Evolutionary conservation across 2,329 filamentous ascomycete species (phyloP).

Genomic region (Pseudogymnoascus sp.): DNA sequence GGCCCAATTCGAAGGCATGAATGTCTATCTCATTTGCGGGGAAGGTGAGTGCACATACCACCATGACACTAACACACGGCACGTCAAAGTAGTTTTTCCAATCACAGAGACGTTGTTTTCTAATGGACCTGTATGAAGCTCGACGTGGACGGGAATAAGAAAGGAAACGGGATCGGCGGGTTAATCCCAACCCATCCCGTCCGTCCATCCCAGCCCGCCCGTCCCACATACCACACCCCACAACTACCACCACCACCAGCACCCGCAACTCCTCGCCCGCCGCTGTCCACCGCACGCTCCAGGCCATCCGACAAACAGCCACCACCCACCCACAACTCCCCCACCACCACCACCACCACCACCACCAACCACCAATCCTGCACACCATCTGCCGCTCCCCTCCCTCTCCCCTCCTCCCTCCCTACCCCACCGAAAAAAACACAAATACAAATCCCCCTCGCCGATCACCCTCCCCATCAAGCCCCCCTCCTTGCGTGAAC

Average conservation of each 20-base stretch:
- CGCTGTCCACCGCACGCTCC: too few species aligned
- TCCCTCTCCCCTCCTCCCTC: neutral
- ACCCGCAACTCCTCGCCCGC: too few species aligned
- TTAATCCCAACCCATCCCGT: neutral
- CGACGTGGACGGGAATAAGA: neutral
- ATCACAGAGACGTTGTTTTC: neutral
- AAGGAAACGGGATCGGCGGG: neutral
- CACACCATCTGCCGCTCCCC: constrained; percentile 1
- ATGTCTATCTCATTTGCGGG: neutral
- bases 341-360: neutral
- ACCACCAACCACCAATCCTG: neutral
- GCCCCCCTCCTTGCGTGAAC: neutral
- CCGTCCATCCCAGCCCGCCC: neutral
- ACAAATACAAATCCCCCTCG: neutral
- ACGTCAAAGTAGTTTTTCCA: neutral
- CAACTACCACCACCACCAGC: neutral
- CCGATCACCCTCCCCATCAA: neutral
- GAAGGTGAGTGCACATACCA: neutral
- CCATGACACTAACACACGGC: neutral
- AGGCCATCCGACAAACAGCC: too few species aligned
- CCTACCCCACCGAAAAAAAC: neutral
- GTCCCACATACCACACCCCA: neutral
- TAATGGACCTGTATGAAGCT: neutral
- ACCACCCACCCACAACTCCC: too few species aligned
- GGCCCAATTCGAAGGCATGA: neutral